phyloP scores from a whole-genome alignment of 2,329 filamentous ascomycete genomes.

The Exserohilum turcica region DNA sequence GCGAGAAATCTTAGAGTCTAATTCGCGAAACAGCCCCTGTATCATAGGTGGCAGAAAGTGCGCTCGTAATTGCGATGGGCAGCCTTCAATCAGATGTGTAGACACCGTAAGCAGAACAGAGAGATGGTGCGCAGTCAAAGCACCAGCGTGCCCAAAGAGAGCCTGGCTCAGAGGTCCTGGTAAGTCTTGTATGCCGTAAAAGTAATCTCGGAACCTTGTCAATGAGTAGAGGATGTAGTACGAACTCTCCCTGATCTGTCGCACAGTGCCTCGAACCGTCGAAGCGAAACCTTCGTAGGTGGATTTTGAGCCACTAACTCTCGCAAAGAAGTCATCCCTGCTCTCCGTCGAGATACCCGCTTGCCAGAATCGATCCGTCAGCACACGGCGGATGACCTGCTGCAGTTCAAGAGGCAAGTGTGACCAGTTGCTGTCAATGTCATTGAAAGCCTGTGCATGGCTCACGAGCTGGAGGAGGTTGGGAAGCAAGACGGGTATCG shows the following conservation, averaged over 20 bases:
- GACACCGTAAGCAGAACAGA: constrained; percentile 91
- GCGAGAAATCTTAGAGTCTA: constrained; percentile 82
- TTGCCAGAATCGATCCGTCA: constrained; percentile 98
- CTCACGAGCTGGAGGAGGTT: constrained; percentile 84
- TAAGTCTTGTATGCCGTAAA: constrained; percentile 87
- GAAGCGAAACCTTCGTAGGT: constrained; percentile 94
- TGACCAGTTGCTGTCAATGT: constrained; percentile 77
- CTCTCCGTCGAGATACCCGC: constrained; percentile 94
- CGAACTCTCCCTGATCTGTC: constrained; percentile 88
- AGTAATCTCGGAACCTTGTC: constrained; percentile 82
- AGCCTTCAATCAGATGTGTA: constrained; percentile 87
- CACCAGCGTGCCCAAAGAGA: constrained; percentile 79
- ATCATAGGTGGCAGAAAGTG: constrained; percentile 87
- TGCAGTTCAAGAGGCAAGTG: constrained; percentile 77
- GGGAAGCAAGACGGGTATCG: constrained; percentile 81
- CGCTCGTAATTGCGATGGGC: constrained; percentile 75
- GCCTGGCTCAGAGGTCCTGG: constrained; percentile 82
- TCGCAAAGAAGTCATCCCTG: constrained; percentile 94
- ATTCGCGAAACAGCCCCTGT: constrained; percentile 78
- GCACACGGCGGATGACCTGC: constrained; percentile 75
- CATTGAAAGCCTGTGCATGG: constrained; percentile 90
- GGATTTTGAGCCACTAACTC: constrained; percentile 84
- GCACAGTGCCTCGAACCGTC: constrained; percentile 84
- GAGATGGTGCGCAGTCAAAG: constrained; percentile 88
- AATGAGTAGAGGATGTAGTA: constrained; percentile 96